These are phyloP conservation scores for Capsicum rhomboideum DNA, from an alignment of 257 asterid species.

Conservation along the genomic window DNA sequence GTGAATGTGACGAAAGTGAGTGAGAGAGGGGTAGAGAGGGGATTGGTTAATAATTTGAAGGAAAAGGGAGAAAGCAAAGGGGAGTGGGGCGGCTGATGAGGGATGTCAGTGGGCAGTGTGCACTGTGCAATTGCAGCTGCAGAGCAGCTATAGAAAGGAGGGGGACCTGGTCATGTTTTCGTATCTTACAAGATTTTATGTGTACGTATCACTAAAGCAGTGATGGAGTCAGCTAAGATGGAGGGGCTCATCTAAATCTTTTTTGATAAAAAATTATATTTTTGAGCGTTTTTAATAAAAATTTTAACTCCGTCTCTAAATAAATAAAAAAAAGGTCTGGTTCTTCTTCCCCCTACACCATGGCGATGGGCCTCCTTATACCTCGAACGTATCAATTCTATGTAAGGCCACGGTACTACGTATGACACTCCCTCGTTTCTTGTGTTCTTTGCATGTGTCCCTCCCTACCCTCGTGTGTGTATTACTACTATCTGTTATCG, in stretches of 20 bases:
- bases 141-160: neutral
- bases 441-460: neutral
- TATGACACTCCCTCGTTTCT: neutral
- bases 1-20: neutral
- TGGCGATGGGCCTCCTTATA: neutral
- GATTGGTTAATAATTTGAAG: neutral
- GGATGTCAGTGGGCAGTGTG: neutral
- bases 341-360: no score
- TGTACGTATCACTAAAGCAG: neutral
- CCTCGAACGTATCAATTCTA: neutral
- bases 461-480: neutral
- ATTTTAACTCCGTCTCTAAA: no score
- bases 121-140: neutral
- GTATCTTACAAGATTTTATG: neutral
- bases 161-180: neutral
- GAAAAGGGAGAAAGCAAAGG: neutral
- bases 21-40: no score
- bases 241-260: no score
- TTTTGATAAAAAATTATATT: no score
- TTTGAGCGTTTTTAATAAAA: no score
- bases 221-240: no score
- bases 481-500: neutral
- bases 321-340: no score
- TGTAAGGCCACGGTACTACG: neutral
- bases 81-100: neutral